phyloP scores from a whole-genome alignment of 306 rosid species.

The Sicyos baderoa region DNA sequence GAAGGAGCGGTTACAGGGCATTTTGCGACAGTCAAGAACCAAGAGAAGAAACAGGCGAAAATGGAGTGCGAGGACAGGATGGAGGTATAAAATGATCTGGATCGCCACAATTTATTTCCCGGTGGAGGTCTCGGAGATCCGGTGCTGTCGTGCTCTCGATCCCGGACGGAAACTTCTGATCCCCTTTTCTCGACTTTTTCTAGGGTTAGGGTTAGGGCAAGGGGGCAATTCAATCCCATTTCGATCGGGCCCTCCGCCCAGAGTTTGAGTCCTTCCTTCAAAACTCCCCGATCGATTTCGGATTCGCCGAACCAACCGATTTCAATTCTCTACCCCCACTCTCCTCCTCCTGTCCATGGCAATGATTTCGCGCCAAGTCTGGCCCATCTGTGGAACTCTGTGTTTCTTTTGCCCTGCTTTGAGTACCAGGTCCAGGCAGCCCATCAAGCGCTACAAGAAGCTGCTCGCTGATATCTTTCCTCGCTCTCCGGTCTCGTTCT shows the following conservation, averaged over 20 bases:
- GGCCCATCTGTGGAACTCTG: constrained; percentile 69
- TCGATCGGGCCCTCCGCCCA: constrained; percentile 17
- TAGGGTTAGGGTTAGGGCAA: constrained; percentile 2
- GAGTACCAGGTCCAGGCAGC: constrained; percentile 70
- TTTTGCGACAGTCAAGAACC: constrained; percentile 6
- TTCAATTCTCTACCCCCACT: not conserved
- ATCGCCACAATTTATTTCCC: constrained; percentile 17
- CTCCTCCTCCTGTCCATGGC: constrained; percentile 31
- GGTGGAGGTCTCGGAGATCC: constrained; percentile 43
- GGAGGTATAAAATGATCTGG: not conserved
- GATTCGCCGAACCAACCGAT: not conserved
- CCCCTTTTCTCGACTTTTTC: not conserved
- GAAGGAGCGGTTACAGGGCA: not conserved
- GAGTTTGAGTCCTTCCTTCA: not conserved
- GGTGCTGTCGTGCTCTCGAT: constrained; percentile 28
- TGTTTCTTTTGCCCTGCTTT: constrained; percentile 74
- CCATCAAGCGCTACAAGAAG: constrained; percentile 73
- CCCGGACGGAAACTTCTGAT: not conserved
- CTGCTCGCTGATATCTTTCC: constrained; percentile 73
- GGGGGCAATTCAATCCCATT: not conserved
- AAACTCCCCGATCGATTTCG: not conserved
- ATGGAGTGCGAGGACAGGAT: not conserved
- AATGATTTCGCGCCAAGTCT: constrained; percentile 57
- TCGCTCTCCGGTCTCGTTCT: constrained; percentile 38
- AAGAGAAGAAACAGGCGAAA: constrained; percentile 22